Base-by-base conservation (phyloP, 352 stramenopile species). In the Pseudoperonospora humuli region DNA sequence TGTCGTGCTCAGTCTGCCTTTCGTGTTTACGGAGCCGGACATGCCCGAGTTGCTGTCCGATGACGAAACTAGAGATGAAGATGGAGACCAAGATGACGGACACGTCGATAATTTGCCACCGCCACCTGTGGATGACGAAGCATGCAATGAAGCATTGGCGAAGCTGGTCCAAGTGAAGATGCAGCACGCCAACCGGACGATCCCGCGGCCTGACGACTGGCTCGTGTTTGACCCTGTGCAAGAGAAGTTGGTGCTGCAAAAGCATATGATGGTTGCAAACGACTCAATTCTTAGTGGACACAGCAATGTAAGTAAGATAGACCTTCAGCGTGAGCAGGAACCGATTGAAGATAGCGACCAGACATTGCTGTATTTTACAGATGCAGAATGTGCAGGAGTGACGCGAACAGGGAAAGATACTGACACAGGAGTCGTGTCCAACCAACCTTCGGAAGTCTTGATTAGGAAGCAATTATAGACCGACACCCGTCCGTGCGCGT, bases 171-270 rank as follows among this genome's bases (percentile, higher is more conserved):
- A 86, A 42, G 58, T 82, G 42, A 84, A 84, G 49, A 57, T 70
- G 27, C 55, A 70, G 37, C 61, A 82, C 34, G 71, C 65, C 2
- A 63, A 86, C 40, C 42, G 43, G 14, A 73, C 45, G 13, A 80
- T 88, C 37, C 28, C 57, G 14, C 71, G 74, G 11, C 71, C 73
- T 3, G 76, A 86, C 34, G 62, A 78, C 28, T 88, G 76, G 76
- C 65, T 88, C 24, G 76, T 88, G 53, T 88, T 84, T 14, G 76
- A 88, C 21, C 76, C 76, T 1, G 50, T 78, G 21, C 53, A 71
- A 24, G 64, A 74, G n/a, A 52, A 68, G 15, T 58, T 88, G 20
- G 72, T 85, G 32, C 50, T 74, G 24, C 70, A 83, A 27, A 85
- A 85, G 45, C 45, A 64, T 9, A 37, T 29, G 13, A 36, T 25